Conservation (phyloP, 2,329 filamentous ascomycete genomes). For the Dactylellina leptospora region DNA sequence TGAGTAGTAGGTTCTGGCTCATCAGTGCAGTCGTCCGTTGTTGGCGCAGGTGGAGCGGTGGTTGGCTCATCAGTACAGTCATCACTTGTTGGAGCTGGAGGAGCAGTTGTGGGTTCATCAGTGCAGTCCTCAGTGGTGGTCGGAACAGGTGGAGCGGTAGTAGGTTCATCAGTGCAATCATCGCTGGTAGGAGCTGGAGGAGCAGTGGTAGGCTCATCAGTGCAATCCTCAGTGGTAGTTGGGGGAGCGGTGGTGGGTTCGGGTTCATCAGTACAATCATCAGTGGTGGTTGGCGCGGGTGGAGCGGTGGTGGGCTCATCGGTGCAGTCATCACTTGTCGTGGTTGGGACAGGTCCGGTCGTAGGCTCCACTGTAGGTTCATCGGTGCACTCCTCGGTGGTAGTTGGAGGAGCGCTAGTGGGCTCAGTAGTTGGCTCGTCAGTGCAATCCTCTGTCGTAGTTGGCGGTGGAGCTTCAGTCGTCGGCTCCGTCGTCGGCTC, state of each 20-base stretch:
- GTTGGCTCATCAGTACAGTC: constrained; percentile 24
- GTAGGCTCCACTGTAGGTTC: constrained; percentile 36
- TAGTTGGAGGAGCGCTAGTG: constrained; percentile 23
- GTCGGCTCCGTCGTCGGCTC: constrained; percentile 30
- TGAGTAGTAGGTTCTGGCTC: constrained; percentile 21
- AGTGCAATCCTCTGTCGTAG: constrained; percentile 42
- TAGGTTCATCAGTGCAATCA: constrained; percentile 43
- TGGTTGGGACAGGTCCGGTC: constrained; percentile 1
- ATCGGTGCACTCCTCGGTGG: constrained; percentile 42
- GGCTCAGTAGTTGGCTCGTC: constrained; percentile 28
- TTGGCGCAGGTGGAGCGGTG: constrained; percentile 12
- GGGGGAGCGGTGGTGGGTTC: constrained; percentile 2
- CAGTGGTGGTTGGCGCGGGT: constrained; percentile 22
- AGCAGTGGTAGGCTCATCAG: constrained; percentile 33
- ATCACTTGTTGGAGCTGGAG: constrained; percentile 24
- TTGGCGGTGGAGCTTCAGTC: constrained; percentile 15
- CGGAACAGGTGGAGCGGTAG: constrained; percentile 6
- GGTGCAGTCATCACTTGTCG: constrained; percentile 19
- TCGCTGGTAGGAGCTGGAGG: constrained; percentile 27
- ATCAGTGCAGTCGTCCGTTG: constrained; percentile 25
- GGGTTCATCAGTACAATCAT: constrained; percentile 28
- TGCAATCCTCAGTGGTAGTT: constrained; percentile 42
- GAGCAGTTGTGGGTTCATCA: constrained; percentile 17
- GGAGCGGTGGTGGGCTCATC: constrained; percentile 22
- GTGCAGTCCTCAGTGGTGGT: constrained; percentile 20